phyloP scores from a whole-genome alignment of 2,329 filamentous ascomycete species.

The Fusarium poae region DNA sequence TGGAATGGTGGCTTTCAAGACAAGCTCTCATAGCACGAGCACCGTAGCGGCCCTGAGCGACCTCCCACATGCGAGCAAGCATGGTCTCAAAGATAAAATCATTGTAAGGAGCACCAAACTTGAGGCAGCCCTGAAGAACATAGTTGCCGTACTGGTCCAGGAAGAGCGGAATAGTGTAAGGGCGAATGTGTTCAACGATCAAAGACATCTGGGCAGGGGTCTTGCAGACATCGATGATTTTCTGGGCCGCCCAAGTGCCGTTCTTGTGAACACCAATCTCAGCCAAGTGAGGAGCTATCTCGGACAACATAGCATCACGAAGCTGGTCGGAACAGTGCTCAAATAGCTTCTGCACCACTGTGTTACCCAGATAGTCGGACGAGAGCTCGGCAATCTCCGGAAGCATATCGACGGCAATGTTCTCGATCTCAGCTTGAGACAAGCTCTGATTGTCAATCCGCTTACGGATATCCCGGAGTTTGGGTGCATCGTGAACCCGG shows the following conservation, averaged over 20 bases:
- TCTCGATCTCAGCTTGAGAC: constrained; percentile 88
- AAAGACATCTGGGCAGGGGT: constrained; percentile 83
- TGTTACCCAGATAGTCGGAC: constrained; percentile 97
- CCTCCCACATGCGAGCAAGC: constrained; percentile 93
- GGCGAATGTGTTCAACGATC: constrained; percentile 85
- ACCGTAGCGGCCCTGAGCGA: constrained; percentile 92
- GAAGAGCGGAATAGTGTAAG: constrained; percentile 92
- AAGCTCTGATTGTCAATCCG: constrained; percentile 95
- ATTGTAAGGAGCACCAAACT: constrained; percentile 89
- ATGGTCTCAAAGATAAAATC: constrained; percentile 99
- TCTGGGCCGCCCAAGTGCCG: constrained; percentile 98
- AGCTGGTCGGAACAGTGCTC: constrained; percentile 93
- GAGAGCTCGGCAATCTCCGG: constrained; percentile 95
- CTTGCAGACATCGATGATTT: constrained; percentile 97
- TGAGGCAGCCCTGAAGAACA: constrained; percentile 94
- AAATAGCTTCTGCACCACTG: constrained; percentile 98
- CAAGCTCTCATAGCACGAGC: constrained; percentile 97
- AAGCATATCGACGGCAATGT: constrained; percentile 92
- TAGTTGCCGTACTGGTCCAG: constrained; percentile 99
- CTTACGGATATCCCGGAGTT: constrained; percentile 95
- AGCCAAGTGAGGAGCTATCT: constrained; percentile 91
- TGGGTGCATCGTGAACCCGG: constrained; percentile 91
- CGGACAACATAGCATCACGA: constrained; percentile 89
- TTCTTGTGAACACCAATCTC: constrained; percentile 99
- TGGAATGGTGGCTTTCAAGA: constrained; percentile 93